These are phyloP conservation scores for Colletotrichum limetticola DNA, from an alignment of 2,329 filamentous ascomycete genomes.

Conservation along the genomic window DNA sequence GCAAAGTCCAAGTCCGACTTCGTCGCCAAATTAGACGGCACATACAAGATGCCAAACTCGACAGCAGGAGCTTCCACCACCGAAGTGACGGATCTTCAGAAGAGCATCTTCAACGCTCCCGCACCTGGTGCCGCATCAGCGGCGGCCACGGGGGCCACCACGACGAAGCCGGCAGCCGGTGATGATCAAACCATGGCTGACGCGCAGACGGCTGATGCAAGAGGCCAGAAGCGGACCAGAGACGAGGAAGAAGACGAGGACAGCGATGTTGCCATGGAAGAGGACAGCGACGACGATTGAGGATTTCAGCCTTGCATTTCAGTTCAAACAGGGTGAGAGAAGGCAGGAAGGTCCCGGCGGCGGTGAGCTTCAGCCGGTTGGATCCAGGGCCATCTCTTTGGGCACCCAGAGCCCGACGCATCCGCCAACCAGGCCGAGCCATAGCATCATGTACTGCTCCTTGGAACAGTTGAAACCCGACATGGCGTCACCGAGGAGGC, in stretches of 20 bases:
- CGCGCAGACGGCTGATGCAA: conserved; percentile 63
- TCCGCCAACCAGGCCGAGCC: conserved; percentile 88
- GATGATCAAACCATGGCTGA: conserved; percentile 62
- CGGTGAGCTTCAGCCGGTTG: conserved; percentile 22
- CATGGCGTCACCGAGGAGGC: conserved; percentile 87
- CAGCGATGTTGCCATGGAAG: conserved; percentile 76
- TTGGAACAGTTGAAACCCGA: conserved; percentile 68
- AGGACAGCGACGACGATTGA: conserved; percentile 78
- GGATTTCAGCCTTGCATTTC: conserved; percentile 1
- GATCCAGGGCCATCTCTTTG: conserved; percentile 66
- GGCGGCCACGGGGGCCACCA: conserved; percentile 47
- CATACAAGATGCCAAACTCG: conserved; percentile 76
- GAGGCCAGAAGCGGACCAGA: conserved; percentile 76
- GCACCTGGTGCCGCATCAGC: conserved; percentile 58
- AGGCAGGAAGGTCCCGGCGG: conserved; percentile 4
- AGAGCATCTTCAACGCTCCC: conserved; percentile 82
- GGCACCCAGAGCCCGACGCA: conserved; percentile 84
- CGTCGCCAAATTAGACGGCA: conserved; percentile 91
- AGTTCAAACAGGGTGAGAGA: conserved; percentile 16
- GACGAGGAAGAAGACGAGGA: conserved; percentile 76
- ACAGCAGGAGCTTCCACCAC: conserved; percentile 59
- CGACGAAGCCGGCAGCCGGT: conserved; percentile 59
- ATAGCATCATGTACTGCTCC: conserved; percentile 83
- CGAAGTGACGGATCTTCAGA: conserved; percentile 78
- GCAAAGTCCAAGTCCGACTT: conserved; percentile 90